phyloP scores from a whole-genome alignment of 495 filamentous ascomycete species.

The Hypoxylon lienhwacheense region DNA sequence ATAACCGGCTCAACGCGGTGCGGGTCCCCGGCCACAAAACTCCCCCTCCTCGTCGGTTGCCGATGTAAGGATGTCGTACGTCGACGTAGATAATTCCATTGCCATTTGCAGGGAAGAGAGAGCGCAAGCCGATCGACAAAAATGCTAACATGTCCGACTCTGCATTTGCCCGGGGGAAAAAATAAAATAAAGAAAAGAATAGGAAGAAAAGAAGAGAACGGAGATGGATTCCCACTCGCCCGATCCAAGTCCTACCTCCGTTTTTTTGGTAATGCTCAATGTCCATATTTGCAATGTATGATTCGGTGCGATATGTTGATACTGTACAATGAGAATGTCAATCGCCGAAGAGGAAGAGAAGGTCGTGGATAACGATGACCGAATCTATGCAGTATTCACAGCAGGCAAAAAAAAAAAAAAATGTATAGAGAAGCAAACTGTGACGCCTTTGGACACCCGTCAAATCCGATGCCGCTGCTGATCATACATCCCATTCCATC shows the following conservation, averaged over 20 bases:
- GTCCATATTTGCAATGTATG: slow-evolving; percentile 13
- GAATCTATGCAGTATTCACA: slow-evolving; percentile 30
- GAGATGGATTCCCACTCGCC: slow-evolving; percentile 9
- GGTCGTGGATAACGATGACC: not conserved
- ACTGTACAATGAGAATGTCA: slow-evolving; percentile 28
- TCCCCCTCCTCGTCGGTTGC: not conserved
- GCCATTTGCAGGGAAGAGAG: slow-evolving; percentile 5
- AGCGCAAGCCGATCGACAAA: slow-evolving; percentile 15
- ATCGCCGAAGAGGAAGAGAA: slow-evolving; percentile 3
- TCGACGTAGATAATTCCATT: not conserved
- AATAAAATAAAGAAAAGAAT: slow-evolving; percentile 2
- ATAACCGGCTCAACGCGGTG: slow-evolving; percentile 8
- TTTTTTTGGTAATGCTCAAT: slow-evolving; percentile 14
- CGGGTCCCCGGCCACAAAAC: not conserved
- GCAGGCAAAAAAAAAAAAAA: slow-evolving; percentile 29
- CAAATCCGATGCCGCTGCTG: not conserved
- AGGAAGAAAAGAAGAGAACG: too few species aligned
- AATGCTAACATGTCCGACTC: slow-evolving; percentile 8
- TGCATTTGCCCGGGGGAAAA: slow-evolving; percentile 4
- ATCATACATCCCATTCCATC: slow-evolving; percentile 55
- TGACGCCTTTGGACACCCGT: not conserved
- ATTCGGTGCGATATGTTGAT: slow-evolving; percentile 9
- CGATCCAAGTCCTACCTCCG: slow-evolving; percentile 24
- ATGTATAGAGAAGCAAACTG: slow-evolving; percentile 29
- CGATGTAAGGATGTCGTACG: not conserved